A percentile compares a stretch with the other conserved stretches of the same genome.
Conservation (phyloP, 805 yeast genomes). For the Priceomyces medius region DNA sequence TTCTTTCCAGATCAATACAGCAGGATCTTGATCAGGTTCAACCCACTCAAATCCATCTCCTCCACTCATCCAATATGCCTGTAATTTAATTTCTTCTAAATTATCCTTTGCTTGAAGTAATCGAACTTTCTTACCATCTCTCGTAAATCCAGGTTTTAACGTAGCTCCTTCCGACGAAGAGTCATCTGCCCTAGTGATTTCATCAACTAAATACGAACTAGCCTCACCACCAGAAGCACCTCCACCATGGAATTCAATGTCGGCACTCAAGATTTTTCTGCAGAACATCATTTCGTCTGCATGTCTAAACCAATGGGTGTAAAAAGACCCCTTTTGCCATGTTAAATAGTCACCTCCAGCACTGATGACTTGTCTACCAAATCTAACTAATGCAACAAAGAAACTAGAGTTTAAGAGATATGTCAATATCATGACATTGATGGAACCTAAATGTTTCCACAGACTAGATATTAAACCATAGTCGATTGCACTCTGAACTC, state of each 20-base stretch:
- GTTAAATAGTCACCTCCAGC: slow-evolving; percentile 53
- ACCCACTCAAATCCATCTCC: slow-evolving; percentile 89
- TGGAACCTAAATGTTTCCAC: slow-evolving; percentile 39
- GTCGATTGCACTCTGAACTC: slow-evolving; percentile 38
- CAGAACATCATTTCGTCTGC: slow-evolving; percentile 70
- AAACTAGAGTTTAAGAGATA: slow-evolving; percentile 41
- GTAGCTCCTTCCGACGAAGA: slow-evolving; percentile 21
- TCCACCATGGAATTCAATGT: slow-evolving; percentile 54
- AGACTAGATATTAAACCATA: slow-evolving; percentile 37
- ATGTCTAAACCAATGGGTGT: slow-evolving; percentile 61
- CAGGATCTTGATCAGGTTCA: slow-evolving; percentile 90
- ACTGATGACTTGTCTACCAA: slow-evolving; percentile 37
- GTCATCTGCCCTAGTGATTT: slow-evolving; percentile 35
- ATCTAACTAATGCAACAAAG: slow-evolving; percentile 38
- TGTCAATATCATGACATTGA: slow-evolving; percentile 48
- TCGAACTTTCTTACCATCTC: slow-evolving; percentile 40
- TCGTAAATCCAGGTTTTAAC: slow-evolving; percentile 32
- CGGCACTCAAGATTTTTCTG: slow-evolving; percentile 63
- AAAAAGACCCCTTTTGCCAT: slow-evolving; percentile 66
- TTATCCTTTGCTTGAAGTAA: slow-evolving; percentile 47
- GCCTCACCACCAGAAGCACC: slow-evolving; percentile 38
- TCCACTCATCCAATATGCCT: slow-evolving; percentile 84
- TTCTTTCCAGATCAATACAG: slow-evolving; percentile 50
- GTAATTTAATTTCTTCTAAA: slow-evolving; percentile 63
- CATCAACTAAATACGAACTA: slow-evolving; percentile 31